Conservation (phyloP, 1,284 basidiomycete species). For the Bjerkandera adusta region DNA sequence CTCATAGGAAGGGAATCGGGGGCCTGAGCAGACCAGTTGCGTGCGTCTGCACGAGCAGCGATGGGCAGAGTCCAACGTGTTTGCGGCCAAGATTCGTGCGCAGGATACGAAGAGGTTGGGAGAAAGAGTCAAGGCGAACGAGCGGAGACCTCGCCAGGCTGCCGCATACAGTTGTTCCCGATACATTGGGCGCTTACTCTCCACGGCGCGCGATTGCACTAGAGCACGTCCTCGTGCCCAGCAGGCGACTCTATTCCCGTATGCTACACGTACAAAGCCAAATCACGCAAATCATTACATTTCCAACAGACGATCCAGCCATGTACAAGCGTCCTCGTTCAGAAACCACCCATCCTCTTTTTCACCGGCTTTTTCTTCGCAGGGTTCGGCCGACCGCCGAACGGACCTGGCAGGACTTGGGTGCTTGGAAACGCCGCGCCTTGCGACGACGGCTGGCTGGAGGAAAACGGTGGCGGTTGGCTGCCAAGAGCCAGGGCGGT, state of each 20-base stretch:
- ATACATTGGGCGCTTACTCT: too few species aligned
- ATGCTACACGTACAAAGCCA: too few species aligned
- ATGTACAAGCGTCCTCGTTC: too few species aligned
- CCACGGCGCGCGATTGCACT: too few species aligned
- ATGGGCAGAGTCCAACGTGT: slow-evolving; percentile 20
- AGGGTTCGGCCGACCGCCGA: slow-evolving; percentile 55
- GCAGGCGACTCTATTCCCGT: too few species aligned
- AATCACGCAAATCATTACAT: too few species aligned
- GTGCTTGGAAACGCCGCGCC: slow-evolving; percentile 51
- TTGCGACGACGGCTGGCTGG: slow-evolving; percentile 34
- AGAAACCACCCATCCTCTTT: slow-evolving; percentile 78
- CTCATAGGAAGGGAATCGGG: slow-evolving; percentile 75
- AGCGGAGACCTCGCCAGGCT: neutral
- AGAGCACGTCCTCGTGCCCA: too few species aligned
- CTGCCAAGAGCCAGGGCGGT: slow-evolving; percentile 11
- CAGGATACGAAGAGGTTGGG: slow-evolving; percentile 8
- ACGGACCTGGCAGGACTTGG: slow-evolving; percentile 68
- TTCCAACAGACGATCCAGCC: too few species aligned
- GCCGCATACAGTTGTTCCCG: too few species aligned
- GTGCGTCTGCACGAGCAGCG: slow-evolving; percentile 50
- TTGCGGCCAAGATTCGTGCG: slow-evolving; percentile 12
- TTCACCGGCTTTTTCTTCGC: slow-evolving; percentile 59
- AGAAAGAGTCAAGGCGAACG: slow-evolving; percentile 4
- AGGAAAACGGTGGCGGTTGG: slow-evolving; percentile 20
- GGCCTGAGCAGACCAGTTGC: slow-evolving; percentile 57